Evolutionary conservation across 768 basidiomycete genomes (phyloP).

Genomic region (Leccinum fibrillosum): DNA sequence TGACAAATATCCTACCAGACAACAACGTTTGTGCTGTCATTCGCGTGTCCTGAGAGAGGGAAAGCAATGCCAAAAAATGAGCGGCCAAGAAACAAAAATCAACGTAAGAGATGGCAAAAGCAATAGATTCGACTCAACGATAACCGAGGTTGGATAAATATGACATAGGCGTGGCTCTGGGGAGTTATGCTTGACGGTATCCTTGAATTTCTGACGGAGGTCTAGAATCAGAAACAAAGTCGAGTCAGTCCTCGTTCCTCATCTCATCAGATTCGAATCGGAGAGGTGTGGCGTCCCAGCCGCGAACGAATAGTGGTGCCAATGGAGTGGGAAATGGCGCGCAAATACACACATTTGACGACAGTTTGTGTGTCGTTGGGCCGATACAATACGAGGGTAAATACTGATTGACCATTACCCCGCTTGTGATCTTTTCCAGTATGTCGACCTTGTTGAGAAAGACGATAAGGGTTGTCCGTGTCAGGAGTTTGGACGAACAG

Average conservation of each 20-base stretch:
- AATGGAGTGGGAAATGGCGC: neutral
- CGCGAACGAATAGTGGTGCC: neutral
- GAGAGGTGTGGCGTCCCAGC: neutral
- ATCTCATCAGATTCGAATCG: neutral
- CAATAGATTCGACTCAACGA: conserved; percentile 40
- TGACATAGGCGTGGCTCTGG: conserved; percentile 55
- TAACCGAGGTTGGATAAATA: conserved; percentile 67
- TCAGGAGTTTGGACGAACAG: conserved; percentile 60
- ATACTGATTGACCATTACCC: conserved; percentile 52
- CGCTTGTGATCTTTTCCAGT: conserved; percentile 59
- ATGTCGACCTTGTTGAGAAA: conserved; percentile 73
- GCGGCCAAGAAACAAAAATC: neutral
- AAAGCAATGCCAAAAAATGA: neutral
- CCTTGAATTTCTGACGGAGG: conserved; percentile 66
- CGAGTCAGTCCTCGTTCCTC: neutral
- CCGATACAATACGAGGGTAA: conserved; percentile 58
- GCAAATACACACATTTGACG: conserved; percentile 53
- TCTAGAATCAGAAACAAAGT: conserved; percentile 35
- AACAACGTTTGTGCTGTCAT: conserved; percentile 59
- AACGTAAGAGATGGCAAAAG: neutral
- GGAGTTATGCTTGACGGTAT: conserved; percentile 56
- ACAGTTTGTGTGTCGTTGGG: conserved; percentile 63
- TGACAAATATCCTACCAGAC: conserved; percentile 38
- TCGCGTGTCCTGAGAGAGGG: conserved; percentile 48
- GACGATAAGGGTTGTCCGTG: conserved; percentile 55